Base-by-base conservation (phyloP, 2,329 filamentous ascomycete genomes). In the Fusarium pseudonygamai region DNA sequence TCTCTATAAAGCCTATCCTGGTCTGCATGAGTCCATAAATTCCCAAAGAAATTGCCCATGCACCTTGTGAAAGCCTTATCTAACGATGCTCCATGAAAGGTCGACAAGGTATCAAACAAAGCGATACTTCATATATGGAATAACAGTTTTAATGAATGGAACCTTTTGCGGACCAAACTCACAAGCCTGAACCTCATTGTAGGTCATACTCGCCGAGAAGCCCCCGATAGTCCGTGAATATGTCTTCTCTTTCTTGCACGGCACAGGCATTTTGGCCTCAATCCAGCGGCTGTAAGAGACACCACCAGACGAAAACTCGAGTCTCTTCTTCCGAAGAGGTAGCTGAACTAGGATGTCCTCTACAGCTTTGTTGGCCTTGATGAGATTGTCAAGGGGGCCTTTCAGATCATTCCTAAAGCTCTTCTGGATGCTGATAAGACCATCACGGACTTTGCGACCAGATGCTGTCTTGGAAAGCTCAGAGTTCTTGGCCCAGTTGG, bases 321-420 rank as follows among this genome's bases (percentile, higher is more conserved):
- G 45, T 24, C 65, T 70, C 45, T 71, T 67, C 6, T 46, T 67
- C 15, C 57, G 50, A 11, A 72, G 55, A 3, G 53, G 65, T 22
- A 74, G 57, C 47, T 75, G 57, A 30, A 49, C 39, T 2, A 73
- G 58, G 2, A 57, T 30, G 3, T 40, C 16, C 14, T 73, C 60
- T 18, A 75, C 47, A 6, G 45, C 58, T 22, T 75, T 62, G 8
- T 69, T 58, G 9, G 61, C 55, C 45, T 63, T 73, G 47, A 64
- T 32, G 15, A 75, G 69, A 26, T 46, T 69, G 18, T 60, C 57
- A 18, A 75, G 46, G 3, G 65, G 65, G 0, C 60, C 40, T 18
- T 43, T 60, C 14, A 75, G 20, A 9, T 72, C 69, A 14, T 66
- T 67, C 53, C 62, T 74, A 28, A 72, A 40, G 34, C 34, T 55